A percentile compares a stretch with the other conserved stretches of the same genome.
Conservation (phyloP, 2,329 filamentous ascomycete species). For the Calonectria henricotiae region DNA sequence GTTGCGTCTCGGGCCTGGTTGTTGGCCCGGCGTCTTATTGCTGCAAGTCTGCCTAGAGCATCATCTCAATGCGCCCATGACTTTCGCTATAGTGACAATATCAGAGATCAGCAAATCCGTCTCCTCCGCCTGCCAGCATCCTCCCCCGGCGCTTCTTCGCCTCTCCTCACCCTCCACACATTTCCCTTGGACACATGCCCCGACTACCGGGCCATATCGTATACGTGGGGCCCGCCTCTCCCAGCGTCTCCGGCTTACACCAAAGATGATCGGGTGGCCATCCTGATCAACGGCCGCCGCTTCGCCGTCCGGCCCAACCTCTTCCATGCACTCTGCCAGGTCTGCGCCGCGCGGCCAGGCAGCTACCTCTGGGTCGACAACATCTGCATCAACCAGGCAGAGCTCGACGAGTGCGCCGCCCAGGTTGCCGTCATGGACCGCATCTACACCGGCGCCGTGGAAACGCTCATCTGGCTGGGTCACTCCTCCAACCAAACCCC, state of each 20-base stretch:
- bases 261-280: slow-evolving; percentile 8
- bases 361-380: slow-evolving; percentile 48
- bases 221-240: slow-evolving; percentile 47
- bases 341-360: slow-evolving; percentile 38
- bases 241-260: slow-evolving; percentile 13
- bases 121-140: slow-evolving; percentile 42
- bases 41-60: background rate
- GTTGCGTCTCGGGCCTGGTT: slow-evolving; percentile 3
- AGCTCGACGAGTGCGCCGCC: slow-evolving; percentile 39
- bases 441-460: slow-evolving; percentile 43
- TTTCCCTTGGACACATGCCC: slow-evolving; percentile 39
- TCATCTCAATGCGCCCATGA: background rate
- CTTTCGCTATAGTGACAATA: slow-evolving; percentile 38
- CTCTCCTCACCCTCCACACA: slow-evolving; percentile 41
- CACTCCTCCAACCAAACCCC: slow-evolving; percentile 30
- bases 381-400: slow-evolving; percentile 50
- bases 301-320: slow-evolving; percentile 45
- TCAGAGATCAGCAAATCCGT: slow-evolving; percentile 39
- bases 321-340: slow-evolving; percentile 35
- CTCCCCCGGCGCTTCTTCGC: background rate
- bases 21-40: background rate
- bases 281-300: slow-evolving; percentile 37
- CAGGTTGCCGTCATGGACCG: slow-evolving; percentile 49
- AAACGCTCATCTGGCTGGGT: slow-evolving; percentile 50
- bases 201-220: slow-evolving; percentile 49